Base-by-base conservation (phyloP, 176 grass and related monocot species). In the Phyllostachys edulis region DNA sequence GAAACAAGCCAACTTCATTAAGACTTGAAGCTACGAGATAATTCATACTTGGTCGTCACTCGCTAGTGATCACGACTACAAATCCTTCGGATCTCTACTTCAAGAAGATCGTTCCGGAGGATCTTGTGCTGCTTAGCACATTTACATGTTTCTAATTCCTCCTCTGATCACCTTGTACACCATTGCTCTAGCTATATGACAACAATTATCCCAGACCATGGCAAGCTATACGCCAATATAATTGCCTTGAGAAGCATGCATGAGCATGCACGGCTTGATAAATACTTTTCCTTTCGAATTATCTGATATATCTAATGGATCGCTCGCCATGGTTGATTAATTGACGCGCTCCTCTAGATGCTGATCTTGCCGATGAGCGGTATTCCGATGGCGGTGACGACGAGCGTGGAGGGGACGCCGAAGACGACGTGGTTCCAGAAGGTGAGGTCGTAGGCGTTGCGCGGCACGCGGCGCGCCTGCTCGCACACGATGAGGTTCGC, bases 401-500 rank as follows among this genome's bases (percentile, higher is more conserved):
- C 73, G 71, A 99, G 85, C 1, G 96, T 99, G 41, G 96, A 96
- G 5, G 93, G 91, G 71, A 78, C 77, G 38, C 96, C 96, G 59
- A 99, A 99, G 17, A 91, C 46, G 36, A 99, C 63, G 66, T 99
- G 96, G n/a, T 37, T 69, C 71, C 91, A 94, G 85, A 99, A 99
- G 52, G 65, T 90, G 78, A 99, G 91, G 68, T 89, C 92, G 84
- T 96, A 87, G 3, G 93, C 90, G 71, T 85, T 80, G 59, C 87
- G 88, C 63, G 51, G 87, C 63, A 86, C 84, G 39, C 96, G 85
- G 59, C 84, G 93, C 21, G 96, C 96, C 89, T 98, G 96, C 89
- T 98, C 96, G 64, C 96, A 98, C 40, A 98, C 93, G 69, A 98
- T 98, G 51, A 99, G 91, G 96, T 99, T 99, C 39, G 96, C 96